Conservation (phyloP, 169 alveolate species). For the Eimeria falciformis region DNA sequence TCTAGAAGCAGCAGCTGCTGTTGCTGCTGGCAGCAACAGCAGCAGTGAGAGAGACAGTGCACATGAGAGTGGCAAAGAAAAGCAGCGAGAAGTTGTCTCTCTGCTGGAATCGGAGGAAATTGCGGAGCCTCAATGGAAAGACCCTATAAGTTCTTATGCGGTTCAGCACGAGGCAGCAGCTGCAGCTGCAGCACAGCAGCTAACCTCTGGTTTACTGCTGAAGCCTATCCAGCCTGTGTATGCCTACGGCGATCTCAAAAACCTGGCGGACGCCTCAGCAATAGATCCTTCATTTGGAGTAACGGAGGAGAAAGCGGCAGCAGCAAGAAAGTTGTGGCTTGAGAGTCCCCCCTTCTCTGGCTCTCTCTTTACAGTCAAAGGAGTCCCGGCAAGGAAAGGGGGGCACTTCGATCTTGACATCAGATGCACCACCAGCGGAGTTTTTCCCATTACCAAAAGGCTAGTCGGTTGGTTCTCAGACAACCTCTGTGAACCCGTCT, state of each 20-base stretch:
- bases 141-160: background rate
- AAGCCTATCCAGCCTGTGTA: constrained; percentile 26
- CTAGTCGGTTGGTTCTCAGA: constrained; percentile 52
- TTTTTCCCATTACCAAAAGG: background rate
- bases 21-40: background rate
- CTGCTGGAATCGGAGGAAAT: background rate
- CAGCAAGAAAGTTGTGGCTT: constrained; percentile 34
- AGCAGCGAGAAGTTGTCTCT: background rate
- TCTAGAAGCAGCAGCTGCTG: background rate
- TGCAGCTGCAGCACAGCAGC: background rate
- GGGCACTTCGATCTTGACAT: constrained; percentile 12
- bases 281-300: background rate
- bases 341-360: constrained; percentile 16
- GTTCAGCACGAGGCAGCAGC: background rate
- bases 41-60: background rate
- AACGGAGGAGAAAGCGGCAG: background rate
- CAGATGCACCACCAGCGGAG: constrained; percentile 26
- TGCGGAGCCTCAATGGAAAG: background rate
- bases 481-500: constrained; percentile 50
- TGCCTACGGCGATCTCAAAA: constrained; percentile 41
- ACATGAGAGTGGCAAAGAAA: background rate
- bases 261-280: background rate
- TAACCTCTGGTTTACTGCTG: constrained; percentile 8
- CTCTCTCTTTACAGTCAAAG: background rate
- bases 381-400: constrained; percentile 57